Evolutionary conservation across 805 yeast genomes (phyloP).

Genomic region (Saturnispora sekii): DNA sequence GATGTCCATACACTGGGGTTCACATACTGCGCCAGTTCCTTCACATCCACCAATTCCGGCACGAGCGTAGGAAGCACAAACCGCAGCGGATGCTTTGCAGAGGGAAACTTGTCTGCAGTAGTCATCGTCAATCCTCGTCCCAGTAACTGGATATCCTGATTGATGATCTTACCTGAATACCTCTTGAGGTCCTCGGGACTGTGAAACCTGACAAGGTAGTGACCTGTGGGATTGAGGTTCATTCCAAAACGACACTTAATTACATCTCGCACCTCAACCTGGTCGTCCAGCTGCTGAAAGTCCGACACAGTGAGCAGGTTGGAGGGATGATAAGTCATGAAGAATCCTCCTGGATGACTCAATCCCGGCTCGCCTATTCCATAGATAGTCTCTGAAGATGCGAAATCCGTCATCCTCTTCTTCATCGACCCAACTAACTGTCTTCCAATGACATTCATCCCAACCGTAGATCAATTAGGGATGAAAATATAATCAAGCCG

Average conservation of each 20-base stretch:
- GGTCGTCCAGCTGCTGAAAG: not conserved
- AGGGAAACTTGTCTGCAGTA: not conserved
- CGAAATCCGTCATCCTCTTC: too few relatives aligned
- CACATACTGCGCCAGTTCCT: too few relatives aligned
- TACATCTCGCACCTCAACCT: not conserved
- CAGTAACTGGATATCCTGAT: not conserved
- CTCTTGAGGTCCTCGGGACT: not conserved
- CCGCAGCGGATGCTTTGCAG: not conserved
- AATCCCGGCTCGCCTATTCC: not conserved
- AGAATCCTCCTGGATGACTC: not conserved
- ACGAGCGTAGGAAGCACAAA: not conserved
- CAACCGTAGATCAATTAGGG: too few relatives aligned
- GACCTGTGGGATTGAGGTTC: not conserved
- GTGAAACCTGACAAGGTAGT: constrained; percentile 1
- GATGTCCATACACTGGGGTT: too few relatives aligned
- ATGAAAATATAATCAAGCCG: too few relatives aligned
- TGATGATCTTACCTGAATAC: not conserved
- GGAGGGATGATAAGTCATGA: constrained; percentile 4
- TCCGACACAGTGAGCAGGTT: not conserved
- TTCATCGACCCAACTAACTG: not conserved
- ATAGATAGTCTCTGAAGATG: not conserved
- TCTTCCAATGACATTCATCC: not conserved
- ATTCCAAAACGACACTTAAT: not conserved
- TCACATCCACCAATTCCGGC: constrained; percentile 1
- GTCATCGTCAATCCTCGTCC: not conserved